phyloP scores from a whole-genome alignment of 306 rosid species.

The Gleditsia sinensis region DNA sequence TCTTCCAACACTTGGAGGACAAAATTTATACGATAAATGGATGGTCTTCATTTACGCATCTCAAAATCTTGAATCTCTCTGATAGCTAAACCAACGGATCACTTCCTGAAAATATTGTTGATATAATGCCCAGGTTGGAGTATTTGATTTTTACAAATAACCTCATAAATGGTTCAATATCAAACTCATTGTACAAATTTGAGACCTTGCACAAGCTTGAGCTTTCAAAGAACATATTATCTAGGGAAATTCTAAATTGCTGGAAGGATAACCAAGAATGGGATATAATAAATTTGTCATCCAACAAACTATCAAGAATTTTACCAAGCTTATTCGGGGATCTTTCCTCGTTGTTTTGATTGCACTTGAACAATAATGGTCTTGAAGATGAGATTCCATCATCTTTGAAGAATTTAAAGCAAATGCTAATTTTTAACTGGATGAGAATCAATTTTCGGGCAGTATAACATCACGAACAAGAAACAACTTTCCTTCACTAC shows the following conservation, averaged over 20 bases:
- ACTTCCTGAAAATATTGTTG: too few relatives aligned
- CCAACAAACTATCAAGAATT: not conserved
- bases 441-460: conserved; percentile 31
- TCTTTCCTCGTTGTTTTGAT: not conserved
- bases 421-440: not conserved
- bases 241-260: not conserved
- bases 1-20: not conserved
- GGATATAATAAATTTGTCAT: too few relatives aligned
- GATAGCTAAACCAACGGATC: not conserved
- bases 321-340: not conserved
- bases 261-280: too few relatives aligned
- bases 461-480: conserved; percentile 28
- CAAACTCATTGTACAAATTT: too few relatives aligned
- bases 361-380: not conserved
- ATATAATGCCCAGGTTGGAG: too few relatives aligned
- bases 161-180: too few relatives aligned
- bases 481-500: not conserved
- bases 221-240: conserved; percentile 1
- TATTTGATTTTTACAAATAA: too few relatives aligned
- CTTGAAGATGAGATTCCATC: not conserved
- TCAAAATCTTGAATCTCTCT: not conserved
- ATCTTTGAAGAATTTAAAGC: too few relatives aligned
- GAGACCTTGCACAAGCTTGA: not conserved
- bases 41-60: too few relatives aligned
- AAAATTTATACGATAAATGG: not conserved